These are phyloP conservation scores for Myochromella boudieri DNA, from an alignment of 768 basidiomycete species.

Conservation along the genomic window DNA sequence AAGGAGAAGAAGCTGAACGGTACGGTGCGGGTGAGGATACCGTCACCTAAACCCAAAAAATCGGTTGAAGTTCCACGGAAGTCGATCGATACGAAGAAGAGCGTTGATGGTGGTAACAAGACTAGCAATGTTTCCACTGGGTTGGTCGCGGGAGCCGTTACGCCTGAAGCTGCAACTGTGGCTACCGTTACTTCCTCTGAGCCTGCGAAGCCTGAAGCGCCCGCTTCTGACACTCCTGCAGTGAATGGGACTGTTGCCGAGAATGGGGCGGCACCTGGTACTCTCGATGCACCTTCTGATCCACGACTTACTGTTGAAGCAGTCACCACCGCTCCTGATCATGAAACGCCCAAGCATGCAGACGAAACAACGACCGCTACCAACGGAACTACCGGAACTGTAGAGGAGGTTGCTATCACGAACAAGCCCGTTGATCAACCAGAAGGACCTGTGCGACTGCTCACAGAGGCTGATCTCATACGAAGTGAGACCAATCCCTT, in stretches of 20 bases:
- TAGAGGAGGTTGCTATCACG: not conserved
- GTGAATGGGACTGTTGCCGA: slow-evolving; percentile 1
- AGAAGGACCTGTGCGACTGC: not conserved
- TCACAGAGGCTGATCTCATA: not conserved
- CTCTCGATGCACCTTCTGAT: not conserved
- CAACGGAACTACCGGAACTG: not conserved
- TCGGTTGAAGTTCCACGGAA: slow-evolving; percentile 25
- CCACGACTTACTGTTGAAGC: not conserved
- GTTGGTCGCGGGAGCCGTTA: slow-evolving; percentile 11
- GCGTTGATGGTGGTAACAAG: slow-evolving; percentile 10
- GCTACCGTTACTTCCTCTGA: not conserved
- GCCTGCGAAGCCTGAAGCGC: slow-evolving; percentile 4
- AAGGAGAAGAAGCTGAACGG: slow-evolving; percentile 12
- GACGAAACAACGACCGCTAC: not conserved
- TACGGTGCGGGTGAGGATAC: slow-evolving; percentile 26
- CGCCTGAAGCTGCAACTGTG: slow-evolving; percentile 20
- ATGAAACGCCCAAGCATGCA: not conserved
- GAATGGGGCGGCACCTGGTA: not conserved
- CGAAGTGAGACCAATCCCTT: not conserved
- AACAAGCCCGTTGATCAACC: not conserved
- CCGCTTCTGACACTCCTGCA: not conserved
- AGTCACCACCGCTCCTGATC: not conserved
- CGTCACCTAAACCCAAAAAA: slow-evolving; percentile 27
- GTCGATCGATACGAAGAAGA: slow-evolving; percentile 21
- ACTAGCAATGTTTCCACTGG: slow-evolving; percentile 15